These are phyloP conservation scores for Arabidopsis lyrata DNA, from an alignment of 441 rosid species.

Conservation along the genomic window DNA sequence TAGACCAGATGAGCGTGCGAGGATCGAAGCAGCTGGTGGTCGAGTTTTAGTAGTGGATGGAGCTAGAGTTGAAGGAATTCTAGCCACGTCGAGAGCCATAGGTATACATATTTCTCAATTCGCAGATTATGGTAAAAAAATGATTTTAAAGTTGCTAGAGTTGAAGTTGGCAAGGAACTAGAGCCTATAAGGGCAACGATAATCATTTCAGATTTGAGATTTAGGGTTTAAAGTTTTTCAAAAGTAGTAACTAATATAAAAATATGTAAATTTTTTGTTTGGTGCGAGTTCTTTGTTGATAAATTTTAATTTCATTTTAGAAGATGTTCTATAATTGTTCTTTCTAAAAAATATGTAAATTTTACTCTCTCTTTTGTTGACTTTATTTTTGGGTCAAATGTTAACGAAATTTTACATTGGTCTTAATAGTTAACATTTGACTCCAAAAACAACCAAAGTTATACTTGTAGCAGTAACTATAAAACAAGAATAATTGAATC, in stretches of 20 bases:
- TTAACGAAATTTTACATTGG: background rate
- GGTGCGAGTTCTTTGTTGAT: background rate
- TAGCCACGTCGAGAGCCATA: conserved; percentile 90
- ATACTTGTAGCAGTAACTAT: background rate
- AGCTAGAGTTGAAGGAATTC: conserved; percentile 82
- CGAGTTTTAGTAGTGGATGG: conserved; percentile 60
- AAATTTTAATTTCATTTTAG: background rate
- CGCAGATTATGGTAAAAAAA: background rate
- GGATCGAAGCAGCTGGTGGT: conserved; percentile 79
- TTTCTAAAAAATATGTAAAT: background rate
- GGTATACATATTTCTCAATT: conserved; percentile 46
- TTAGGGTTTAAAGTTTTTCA: background rate
- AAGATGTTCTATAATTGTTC: background rate
- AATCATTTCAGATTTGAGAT: too few species aligned
- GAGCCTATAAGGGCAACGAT: background rate
- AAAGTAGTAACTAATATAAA: background rate
- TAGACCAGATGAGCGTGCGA: conserved; percentile 72
- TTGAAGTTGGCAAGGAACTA: background rate
- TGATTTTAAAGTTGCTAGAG: background rate
- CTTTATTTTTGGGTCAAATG: background rate
- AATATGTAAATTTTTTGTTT: background rate
- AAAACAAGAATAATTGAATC: background rate
- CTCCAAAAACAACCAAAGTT: too few species aligned
- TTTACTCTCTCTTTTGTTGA: background rate
- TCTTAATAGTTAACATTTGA: too few species aligned